These are phyloP conservation scores for Exophiala viscosa DNA, from an alignment of 2,329 filamentous ascomycete species.

Conservation along the genomic window DNA sequence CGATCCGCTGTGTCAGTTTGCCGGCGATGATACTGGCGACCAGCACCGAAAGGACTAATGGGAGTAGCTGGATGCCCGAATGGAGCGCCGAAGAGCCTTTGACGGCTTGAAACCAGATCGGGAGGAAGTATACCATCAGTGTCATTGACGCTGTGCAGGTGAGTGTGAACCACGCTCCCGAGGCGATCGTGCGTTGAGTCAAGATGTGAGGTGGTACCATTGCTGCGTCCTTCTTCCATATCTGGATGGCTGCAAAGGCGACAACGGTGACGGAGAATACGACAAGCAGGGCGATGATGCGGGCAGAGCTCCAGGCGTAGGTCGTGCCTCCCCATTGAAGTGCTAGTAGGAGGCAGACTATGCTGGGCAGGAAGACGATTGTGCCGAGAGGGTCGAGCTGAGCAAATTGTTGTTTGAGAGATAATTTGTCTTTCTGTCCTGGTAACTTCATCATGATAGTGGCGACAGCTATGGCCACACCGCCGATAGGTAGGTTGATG, in stretches of 20 bases:
- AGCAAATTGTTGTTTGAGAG: slow-evolving; percentile 6
- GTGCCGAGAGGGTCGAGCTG: slow-evolving; percentile 56
- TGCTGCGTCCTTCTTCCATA: slow-evolving; percentile 25
- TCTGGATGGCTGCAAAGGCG: slow-evolving; percentile 14
- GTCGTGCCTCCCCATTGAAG: slow-evolving; percentile 51
- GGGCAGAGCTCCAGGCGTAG: slow-evolving; percentile 26
- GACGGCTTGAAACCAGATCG: slow-evolving; percentile 29
- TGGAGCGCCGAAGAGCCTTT: slow-evolving; percentile 27
- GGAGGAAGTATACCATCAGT: background rate
- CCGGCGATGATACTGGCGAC: slow-evolving; percentile 16
- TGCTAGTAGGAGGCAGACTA: slow-evolving; percentile 58
- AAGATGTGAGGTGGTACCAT: slow-evolving; percentile 24
- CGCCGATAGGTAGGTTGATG: slow-evolving; percentile 34
- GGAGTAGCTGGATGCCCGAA: slow-evolving; percentile 25
- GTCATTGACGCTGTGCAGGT: background rate
- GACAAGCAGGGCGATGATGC: slow-evolving; percentile 23
- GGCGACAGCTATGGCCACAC: slow-evolving; percentile 28
- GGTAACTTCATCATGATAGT: slow-evolving; percentile 13
- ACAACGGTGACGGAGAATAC: slow-evolving; percentile 7
- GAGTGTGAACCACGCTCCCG: slow-evolving; percentile 1
- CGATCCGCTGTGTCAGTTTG: slow-evolving; percentile 21
- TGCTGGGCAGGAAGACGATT: slow-evolving; percentile 57
- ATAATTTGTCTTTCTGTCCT: slow-evolving; percentile 15
- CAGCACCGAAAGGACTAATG: slow-evolving; percentile 10
- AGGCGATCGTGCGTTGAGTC: slow-evolving; percentile 16